phyloP scores from a whole-genome alignment of 2,329 filamentous ascomycete genomes.

The Ascochyta viciae-villosae region DNA sequence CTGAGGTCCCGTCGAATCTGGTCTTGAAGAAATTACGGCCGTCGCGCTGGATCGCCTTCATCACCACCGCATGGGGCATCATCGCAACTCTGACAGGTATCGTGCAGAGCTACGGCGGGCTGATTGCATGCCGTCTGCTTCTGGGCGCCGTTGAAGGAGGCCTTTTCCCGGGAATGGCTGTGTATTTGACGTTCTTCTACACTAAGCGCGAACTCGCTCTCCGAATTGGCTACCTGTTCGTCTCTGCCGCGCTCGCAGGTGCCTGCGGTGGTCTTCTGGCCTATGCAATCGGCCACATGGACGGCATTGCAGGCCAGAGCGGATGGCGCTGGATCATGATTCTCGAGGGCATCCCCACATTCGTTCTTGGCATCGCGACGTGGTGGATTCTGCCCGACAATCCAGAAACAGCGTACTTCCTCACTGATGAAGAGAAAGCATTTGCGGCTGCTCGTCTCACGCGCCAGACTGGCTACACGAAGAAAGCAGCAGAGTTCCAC shows the following conservation, averaged over 20 bases:
- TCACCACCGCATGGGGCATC: slow-evolving; percentile 64
- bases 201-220: slow-evolving; percentile 75
- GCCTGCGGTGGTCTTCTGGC: slow-evolving; percentile 76
- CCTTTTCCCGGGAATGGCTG: slow-evolving; percentile 71
- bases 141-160: slow-evolving; percentile 74
- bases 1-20: slow-evolving; percentile 55
- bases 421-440: slow-evolving; percentile 65
- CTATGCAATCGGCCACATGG: slow-evolving; percentile 76
- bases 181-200: slow-evolving; percentile 80
- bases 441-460: slow-evolving; percentile 61
- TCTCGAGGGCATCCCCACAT: slow-evolving; percentile 63
- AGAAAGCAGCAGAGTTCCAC: slow-evolving; percentile 61
- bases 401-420: slow-evolving; percentile 68
- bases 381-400: slow-evolving; percentile 70
- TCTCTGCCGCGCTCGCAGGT: slow-evolving; percentile 73
- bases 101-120: slow-evolving; percentile 67
- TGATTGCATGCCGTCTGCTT: slow-evolving; percentile 73
- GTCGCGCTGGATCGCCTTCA: slow-evolving; percentile 64
- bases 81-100: slow-evolving; percentile 74
- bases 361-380: slow-evolving; percentile 63
- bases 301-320: slow-evolving; percentile 67
- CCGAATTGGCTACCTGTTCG: slow-evolving; percentile 76
- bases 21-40: slow-evolving; percentile 56
- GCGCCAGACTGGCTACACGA: slow-evolving; percentile 57
- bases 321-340: slow-evolving; percentile 79